Evolutionary conservation across 441 rosid species (phyloP).

Genomic region (Hura crepitans): DNA sequence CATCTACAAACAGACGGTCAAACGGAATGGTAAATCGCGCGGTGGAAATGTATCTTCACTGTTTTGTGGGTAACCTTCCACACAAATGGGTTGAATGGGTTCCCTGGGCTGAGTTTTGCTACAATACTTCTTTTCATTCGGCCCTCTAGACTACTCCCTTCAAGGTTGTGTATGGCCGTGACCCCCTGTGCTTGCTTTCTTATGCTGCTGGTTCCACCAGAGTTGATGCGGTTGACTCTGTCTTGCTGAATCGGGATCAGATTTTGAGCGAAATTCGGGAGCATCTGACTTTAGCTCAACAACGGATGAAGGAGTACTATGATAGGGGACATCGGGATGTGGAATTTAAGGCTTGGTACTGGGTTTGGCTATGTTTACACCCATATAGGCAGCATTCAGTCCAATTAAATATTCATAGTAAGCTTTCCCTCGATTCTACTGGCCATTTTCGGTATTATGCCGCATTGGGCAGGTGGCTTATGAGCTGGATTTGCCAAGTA

Average conservation of each 20-base stretch:
- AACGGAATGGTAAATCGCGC: neutral
- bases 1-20: too few species aligned
- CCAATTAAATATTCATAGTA: too few species aligned
- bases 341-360: neutral
- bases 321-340: neutral
- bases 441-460: too few species aligned
- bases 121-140: neutral
- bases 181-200: neutral
- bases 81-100: neutral
- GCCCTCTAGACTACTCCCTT: neutral
- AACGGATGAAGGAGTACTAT: neutral
- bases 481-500: too few species aligned
- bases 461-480: too few species aligned
- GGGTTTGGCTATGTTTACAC: too few species aligned
- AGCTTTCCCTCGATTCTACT: too few species aligned
- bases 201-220: neutral
- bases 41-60: neutral
- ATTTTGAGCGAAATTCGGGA: neutral
- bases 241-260: neutral
- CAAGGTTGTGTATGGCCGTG: neutral
- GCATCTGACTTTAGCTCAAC: neutral
- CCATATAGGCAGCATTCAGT: too few species aligned
- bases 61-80: neutral
- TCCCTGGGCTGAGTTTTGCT: conserved; percentile 3
- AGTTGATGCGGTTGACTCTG: neutral